A percentile compares a stretch with the other conserved stretches of the same genome.
These are phyloP conservation scores for Mimosa bimucronata DNA, from an alignment of 306 rosid species.

Conservation along the genomic window DNA sequence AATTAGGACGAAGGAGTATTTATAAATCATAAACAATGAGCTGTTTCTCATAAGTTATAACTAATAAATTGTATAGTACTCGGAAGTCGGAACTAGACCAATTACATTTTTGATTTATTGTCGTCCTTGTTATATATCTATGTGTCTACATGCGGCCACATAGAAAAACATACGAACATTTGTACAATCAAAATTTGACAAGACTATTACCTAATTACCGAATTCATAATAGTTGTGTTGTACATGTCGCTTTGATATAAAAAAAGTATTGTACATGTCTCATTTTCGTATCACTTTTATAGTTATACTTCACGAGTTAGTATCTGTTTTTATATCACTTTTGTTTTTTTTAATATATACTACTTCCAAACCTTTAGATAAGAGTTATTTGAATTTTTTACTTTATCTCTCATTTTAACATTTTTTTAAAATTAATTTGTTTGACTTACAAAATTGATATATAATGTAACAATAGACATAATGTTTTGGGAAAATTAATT, in stretches of 20 bases:
- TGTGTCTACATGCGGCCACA: background rate
- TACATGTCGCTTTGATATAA: too few species aligned
- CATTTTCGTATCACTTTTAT: background rate
- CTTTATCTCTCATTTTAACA: too few species aligned
- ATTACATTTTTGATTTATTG: background rate
- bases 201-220: background rate
- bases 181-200: background rate
- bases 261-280: background rate
- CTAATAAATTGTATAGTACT: too few species aligned
- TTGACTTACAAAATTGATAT: too few species aligned
- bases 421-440: too few species aligned
- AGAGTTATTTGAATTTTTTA: too few species aligned
- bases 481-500: too few species aligned
- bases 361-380: too few species aligned
- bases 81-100: background rate
- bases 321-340: background rate
- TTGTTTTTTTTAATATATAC: background rate
- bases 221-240: background rate
- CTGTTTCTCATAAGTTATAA: too few species aligned
- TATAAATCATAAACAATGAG: too few species aligned
- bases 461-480: too few species aligned
- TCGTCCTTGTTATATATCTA: background rate
- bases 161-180: background rate
- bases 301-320: background rate
- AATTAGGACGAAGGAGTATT: too few species aligned